Conservation (phyloP, 2,329 filamentous ascomycete genomes). For the Allantophomopsis lycopodina region DNA sequence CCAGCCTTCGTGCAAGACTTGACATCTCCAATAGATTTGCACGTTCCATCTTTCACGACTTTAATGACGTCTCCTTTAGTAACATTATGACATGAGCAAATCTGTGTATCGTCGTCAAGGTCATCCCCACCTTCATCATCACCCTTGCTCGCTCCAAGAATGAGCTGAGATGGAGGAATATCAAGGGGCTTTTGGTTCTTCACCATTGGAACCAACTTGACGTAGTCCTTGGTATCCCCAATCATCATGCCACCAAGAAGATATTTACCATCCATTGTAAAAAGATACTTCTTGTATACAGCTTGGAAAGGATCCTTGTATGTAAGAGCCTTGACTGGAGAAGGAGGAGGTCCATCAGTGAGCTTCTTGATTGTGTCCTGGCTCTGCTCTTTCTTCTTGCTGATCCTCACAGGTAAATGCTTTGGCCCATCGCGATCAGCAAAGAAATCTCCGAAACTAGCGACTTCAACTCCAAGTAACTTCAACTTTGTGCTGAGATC, state of each 20-base stretch:
- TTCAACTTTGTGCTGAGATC: conserved; percentile 89
- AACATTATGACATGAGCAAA: conserved; percentile 90
- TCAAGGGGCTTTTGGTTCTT: conserved; percentile 73
- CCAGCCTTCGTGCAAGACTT: conserved; percentile 88
- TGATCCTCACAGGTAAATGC: conserved; percentile 48
- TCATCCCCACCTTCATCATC: conserved; percentile 66
- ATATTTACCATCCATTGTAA: conserved; percentile 81
- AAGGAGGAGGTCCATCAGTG: conserved; percentile 38
- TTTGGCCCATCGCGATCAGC: conserved; percentile 75
- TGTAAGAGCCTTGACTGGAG: conserved; percentile 66
- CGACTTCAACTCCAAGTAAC: conserved; percentile 78
- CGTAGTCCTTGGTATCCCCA: conserved; percentile 79
- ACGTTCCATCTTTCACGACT: conserved; percentile 61
- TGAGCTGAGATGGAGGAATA: conserved; percentile 67
- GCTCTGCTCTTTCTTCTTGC: conserved; percentile 26
- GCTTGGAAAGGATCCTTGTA: conserved; percentile 83
- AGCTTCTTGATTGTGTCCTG: conserved; percentile 28
- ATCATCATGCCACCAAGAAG: conserved; percentile 96
- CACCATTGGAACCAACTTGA: conserved; percentile 78
- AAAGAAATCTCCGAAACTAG: conserved; percentile 89
- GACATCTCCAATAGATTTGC: conserved; percentile 69
- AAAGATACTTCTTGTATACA: conserved; percentile 89
- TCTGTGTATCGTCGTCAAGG: conserved; percentile 71
- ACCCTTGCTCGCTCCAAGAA: conserved; percentile 62
- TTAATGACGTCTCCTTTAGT: conserved; percentile 68